Percentiles rank a stretch among this genome's conserved stretches.
Conservation (phyloP, 306 rosid species). For the Elaeagnus macrophylla region DNA sequence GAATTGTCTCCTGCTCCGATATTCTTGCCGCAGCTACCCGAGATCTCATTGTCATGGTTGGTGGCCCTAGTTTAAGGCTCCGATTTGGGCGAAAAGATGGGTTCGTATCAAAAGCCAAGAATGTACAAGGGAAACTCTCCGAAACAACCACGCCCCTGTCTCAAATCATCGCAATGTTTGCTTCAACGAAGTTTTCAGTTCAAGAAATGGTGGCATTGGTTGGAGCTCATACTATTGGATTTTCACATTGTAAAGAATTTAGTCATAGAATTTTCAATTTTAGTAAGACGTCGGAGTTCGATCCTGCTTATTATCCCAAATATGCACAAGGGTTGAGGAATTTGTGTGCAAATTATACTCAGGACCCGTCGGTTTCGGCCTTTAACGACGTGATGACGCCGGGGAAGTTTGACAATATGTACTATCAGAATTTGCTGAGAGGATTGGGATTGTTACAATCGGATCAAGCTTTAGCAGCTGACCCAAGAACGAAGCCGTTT, state of each 20-base stretch:
- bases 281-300: constrained; percentile 18
- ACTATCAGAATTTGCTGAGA: constrained; percentile 20
- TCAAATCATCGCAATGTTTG: constrained; percentile 25
- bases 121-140: constrained; percentile 11
- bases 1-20: constrained; percentile 39
- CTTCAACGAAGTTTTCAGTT: constrained; percentile 7
- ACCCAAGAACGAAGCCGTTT: constrained; percentile 30
- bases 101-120: constrained; percentile 1
- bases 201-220: constrained; percentile 38
- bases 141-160: constrained; percentile 26
- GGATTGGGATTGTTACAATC: constrained; percentile 32
- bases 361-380: constrained; percentile 27
- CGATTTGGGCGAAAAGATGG: constrained; percentile 35
- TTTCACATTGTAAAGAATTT: constrained; percentile 40
- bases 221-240: constrained; percentile 44
- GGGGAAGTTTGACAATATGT: constrained; percentile 34
- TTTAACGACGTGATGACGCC: constrained; percentile 45
- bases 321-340: constrained; percentile 30
- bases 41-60: constrained; percentile 21
- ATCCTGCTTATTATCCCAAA: constrained; percentile 17
- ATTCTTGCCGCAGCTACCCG: constrained; percentile 24
- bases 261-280: constrained; percentile 29
- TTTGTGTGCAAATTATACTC: constrained; percentile 24
- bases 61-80: constrained; percentile 31
- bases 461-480: constrained; percentile 21